Conservation (phyloP, 1,139 yeast species). For the Chernovozyma sophiae-reginae region DNA sequence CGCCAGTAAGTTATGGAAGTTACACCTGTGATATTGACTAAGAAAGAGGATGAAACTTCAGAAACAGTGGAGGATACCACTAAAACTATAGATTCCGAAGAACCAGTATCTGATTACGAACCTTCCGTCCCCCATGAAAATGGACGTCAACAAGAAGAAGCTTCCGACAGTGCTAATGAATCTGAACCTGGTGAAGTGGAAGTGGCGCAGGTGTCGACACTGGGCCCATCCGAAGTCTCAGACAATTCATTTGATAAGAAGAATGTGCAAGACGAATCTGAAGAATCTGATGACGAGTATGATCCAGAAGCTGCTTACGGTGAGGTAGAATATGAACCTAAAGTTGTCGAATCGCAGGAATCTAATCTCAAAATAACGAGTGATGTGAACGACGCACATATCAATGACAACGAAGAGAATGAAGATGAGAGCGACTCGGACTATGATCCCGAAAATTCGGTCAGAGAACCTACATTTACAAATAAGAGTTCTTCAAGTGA, state of each 20-base stretch:
- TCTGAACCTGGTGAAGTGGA: too few relatives aligned
- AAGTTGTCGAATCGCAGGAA: neutral
- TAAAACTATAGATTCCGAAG: too few relatives aligned
- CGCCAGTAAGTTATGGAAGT: slow-evolving; percentile 4
- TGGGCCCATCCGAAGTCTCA: too few relatives aligned
- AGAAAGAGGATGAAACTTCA: neutral
- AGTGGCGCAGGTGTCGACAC: too few relatives aligned
- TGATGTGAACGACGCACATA: neutral
- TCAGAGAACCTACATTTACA: neutral
- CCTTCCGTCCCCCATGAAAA: too few relatives aligned
- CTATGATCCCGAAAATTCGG: slow-evolving; percentile 6
- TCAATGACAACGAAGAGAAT: neutral
- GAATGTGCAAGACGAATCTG: too few relatives aligned
- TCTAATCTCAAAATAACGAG: neutral
- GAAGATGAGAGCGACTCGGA: slow-evolving; percentile 5
- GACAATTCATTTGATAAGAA: too few relatives aligned
- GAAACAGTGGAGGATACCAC: neutral
- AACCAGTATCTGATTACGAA: too few relatives aligned
- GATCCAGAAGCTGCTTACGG: slow-evolving; percentile 17
- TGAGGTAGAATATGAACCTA: neutral
- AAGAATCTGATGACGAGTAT: slow-evolving; percentile 18
- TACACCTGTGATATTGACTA: neutral
- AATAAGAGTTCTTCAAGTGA: too few relatives aligned
- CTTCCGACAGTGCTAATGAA: neutral
- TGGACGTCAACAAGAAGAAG: too few relatives aligned